phyloP scores from a whole-genome alignment of 2,329 filamentous ascomycete genomes.

The Calonectria multiphialidica region DNA sequence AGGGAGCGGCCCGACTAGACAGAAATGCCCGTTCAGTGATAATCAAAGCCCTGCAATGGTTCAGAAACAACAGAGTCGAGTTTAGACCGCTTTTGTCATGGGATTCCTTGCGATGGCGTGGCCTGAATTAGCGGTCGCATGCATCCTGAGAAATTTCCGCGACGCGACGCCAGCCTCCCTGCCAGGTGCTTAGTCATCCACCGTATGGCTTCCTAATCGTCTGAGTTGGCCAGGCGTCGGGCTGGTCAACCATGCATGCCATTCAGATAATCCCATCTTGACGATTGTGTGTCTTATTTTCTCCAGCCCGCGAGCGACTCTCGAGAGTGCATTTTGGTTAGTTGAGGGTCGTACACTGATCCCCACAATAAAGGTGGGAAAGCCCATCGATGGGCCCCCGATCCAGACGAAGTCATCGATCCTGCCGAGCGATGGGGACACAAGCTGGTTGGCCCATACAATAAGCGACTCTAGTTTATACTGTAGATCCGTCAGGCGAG shows the following conservation, averaged over 20 bases:
- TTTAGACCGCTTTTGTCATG: background rate
- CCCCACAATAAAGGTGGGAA: too few species aligned
- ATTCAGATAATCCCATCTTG: background rate
- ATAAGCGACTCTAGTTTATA: too few species aligned
- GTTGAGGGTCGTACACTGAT: too few species aligned
- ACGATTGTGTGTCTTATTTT: too few species aligned
- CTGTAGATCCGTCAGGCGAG: too few species aligned
- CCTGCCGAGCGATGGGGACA: too few species aligned
- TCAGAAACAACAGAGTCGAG: background rate
- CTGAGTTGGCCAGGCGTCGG: background rate
- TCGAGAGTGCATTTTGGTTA: too few species aligned
- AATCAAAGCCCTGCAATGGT: constrained; percentile 2
- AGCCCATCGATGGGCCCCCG: too few species aligned
- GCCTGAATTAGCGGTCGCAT: constrained; percentile 7
- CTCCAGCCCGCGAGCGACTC: too few species aligned
- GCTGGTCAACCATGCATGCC: background rate
- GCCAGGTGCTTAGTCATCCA: constrained; percentile 3
- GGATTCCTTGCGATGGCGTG: background rate
- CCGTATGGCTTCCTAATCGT: background rate
- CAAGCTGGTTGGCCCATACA: too few species aligned
- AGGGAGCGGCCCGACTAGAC: background rate
- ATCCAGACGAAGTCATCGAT: too few species aligned
- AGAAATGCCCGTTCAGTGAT: constrained; percentile 3
- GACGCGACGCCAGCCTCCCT: constrained; percentile 5
- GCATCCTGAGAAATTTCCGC: constrained; percentile 23